phyloP scores from a whole-genome alignment of 2,329 filamentous ascomycete genomes.

The Fusarium pseudonygamai region DNA sequence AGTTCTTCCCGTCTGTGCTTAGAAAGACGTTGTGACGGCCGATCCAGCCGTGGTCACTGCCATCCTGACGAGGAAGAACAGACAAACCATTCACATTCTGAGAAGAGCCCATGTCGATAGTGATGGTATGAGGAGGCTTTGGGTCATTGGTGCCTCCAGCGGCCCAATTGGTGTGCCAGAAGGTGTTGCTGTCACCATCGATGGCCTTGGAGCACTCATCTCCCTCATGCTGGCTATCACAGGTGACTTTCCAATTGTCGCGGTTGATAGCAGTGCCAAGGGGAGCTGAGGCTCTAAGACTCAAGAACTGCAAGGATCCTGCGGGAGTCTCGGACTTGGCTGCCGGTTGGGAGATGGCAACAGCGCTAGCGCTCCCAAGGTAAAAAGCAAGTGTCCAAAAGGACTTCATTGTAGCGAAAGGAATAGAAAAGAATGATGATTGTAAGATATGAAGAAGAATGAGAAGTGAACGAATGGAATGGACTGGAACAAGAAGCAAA shows the following conservation, averaged over 20 bases:
- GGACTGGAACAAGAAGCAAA: not conserved
- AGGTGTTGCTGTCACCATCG: constrained; percentile 13
- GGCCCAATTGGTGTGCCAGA: constrained; percentile 19
- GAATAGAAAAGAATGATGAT: not conserved
- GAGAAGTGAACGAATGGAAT: not conserved
- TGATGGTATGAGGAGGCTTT: constrained; percentile 12
- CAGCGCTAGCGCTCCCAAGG: not conserved
- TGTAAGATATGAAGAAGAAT: not conserved
- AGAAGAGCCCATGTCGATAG: constrained; percentile 13
- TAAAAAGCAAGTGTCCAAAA: not conserved
- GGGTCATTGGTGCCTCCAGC: not conserved
- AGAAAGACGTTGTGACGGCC: constrained; percentile 9
- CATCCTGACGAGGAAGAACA: constrained; percentile 23
- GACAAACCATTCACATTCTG: constrained; percentile 27
- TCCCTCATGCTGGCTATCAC: constrained; percentile 13
- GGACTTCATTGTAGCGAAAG: not conserved
- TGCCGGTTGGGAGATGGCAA: not conserved
- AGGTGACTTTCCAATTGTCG: constrained; percentile 21
- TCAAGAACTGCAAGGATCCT: not conserved
- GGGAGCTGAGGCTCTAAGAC: not conserved
- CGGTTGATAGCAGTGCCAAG: constrained; percentile 7
- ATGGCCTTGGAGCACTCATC: constrained; percentile 25
- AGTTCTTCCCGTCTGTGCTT: constrained; percentile 16
- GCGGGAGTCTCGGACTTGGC: not conserved
- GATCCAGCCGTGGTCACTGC: not conserved